Conservation (phyloP, 2,329 filamentous ascomycete genomes). For the Pseudopyricularia cyperi region DNA sequence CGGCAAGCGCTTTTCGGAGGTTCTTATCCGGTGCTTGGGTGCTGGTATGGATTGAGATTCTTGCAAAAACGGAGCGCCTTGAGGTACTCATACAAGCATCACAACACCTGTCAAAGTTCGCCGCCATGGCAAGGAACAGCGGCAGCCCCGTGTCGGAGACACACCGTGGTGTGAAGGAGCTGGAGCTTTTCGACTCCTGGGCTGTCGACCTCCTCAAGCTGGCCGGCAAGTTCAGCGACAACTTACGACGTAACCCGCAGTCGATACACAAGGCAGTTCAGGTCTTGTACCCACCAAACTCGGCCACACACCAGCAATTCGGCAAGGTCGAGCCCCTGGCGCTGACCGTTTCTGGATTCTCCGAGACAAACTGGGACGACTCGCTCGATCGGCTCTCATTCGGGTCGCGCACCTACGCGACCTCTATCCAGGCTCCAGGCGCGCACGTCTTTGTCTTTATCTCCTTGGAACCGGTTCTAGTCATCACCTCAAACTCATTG, state of each 20-base stretch:
- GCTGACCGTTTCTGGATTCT: conserved; percentile 7
- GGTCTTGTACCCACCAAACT: conserved; percentile 22
- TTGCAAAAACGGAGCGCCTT: conserved; percentile 13
- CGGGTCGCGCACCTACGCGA: not conserved
- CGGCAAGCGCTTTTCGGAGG: conserved; percentile 8
- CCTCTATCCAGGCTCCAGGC: not conserved
- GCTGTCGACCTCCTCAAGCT: conserved; percentile 20
- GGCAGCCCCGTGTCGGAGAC: conserved; percentile 5
- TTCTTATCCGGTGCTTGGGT: conserved; percentile 13
- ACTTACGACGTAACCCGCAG: conserved; percentile 13
- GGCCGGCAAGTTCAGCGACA: conserved; percentile 19
- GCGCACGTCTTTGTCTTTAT: not conserved
- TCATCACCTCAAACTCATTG: not conserved
- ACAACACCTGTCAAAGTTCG: conserved; percentile 10
- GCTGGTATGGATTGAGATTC: conserved; percentile 19
- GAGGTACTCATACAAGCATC: conserved; percentile 14
- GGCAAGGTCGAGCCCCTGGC: conserved; percentile 8
- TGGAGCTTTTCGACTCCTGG: conserved; percentile 17
- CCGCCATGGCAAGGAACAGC: conserved; percentile 3
- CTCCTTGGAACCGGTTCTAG: not conserved
- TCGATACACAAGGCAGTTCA: conserved; percentile 23
- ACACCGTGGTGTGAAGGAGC: conserved; percentile 4
- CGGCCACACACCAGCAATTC: conserved; percentile 20
- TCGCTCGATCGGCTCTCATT: conserved; percentile 10
- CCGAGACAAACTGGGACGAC: conserved; percentile 13